Base-by-base conservation (phyloP, 495 filamentous ascomycete species). In the Neurospora sp. region DNA sequence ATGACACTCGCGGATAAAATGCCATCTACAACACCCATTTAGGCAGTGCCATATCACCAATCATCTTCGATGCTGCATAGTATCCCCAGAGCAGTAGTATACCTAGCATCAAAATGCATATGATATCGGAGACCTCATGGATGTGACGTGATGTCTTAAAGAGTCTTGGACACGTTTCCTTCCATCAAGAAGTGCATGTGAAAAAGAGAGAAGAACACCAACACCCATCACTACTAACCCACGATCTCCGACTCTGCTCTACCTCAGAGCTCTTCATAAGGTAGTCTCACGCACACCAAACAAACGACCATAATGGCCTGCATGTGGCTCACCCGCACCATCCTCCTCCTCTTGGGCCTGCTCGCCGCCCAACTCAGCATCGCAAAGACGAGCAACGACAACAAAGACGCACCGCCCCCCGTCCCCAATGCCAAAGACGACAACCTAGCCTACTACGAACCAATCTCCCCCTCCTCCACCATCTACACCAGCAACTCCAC, bases 401-500 rank as follows among this genome's bases (percentile, higher is more conserved):
- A 31, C 27, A 31, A 31, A 31, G 27, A 31, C 27, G 27, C 27
- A 31, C 27, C 27, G 3, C 27, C 74, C 1, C 68, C 71, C 39
- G 35, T 68, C 14, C 59, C 47, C 0, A 72, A 70, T 12, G 73
- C 74, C 6, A 27, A 70, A 14, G 76, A 80, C 1, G 74, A 31
- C 27, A 31, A 75, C 3, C 78, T 80, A 1, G 77, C 75, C 27
- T 31, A 31, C 16, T 79, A 73, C 47, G 80, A 81, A 3, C 44
- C 38, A 5, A 39, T 39, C 38, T 39, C 38, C 38, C 38, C 7
- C 7, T 39, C 38, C 6, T 39, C 38, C 6, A 39, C 38, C 38
- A 39, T 39, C 45, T 79, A 74, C 75, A 70, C 78, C 68, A 69
- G 40, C 72, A 81, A 80, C 69, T 31, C 71, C 18, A 78, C 79